phyloP scores from a whole-genome alignment of 768 basidiomycete species.

The Lentinus brumalis region DNA sequence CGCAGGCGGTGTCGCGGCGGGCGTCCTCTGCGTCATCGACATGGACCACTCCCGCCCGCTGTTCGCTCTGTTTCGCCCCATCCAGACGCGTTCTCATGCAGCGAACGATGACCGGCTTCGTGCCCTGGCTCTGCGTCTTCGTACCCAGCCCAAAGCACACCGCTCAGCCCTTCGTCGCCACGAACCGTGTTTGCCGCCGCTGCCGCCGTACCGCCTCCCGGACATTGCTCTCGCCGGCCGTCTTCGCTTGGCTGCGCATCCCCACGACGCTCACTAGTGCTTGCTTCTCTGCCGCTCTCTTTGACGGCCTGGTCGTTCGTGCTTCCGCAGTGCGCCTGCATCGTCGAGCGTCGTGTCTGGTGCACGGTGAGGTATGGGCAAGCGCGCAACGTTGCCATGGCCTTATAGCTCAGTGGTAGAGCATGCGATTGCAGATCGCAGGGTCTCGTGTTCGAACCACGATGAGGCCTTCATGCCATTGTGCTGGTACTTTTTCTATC shows the following conservation, averaged over 20 bases:
- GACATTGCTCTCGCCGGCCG: background rate
- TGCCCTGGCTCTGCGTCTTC: background rate
- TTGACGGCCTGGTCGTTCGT: no score
- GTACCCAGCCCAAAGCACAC: background rate
- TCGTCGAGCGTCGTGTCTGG: no score
- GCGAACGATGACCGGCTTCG: background rate
- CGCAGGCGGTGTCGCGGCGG: constrained; percentile 14
- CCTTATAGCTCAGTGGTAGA: constrained; percentile 51
- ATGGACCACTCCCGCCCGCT: background rate
- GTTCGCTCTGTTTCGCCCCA: background rate
- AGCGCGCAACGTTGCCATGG: background rate
- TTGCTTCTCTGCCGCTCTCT: no score
- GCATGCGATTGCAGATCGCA: constrained; percentile 63
- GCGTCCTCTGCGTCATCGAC: constrained; percentile 10
- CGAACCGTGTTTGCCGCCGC: background rate
- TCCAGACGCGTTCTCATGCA: background rate
- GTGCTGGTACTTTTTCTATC: no score
- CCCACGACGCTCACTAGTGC: no score
- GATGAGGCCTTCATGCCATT: constrained; percentile 34
- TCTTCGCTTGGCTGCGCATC: no score
- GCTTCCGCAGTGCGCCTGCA: no score
- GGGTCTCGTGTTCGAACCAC: constrained; percentile 61
- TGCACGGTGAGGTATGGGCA: no score
- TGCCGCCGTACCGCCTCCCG: background rate
- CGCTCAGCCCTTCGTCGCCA: background rate